phyloP scores from a whole-genome alignment of 306 rosid species.

The Leucaena leucocephala region DNA sequence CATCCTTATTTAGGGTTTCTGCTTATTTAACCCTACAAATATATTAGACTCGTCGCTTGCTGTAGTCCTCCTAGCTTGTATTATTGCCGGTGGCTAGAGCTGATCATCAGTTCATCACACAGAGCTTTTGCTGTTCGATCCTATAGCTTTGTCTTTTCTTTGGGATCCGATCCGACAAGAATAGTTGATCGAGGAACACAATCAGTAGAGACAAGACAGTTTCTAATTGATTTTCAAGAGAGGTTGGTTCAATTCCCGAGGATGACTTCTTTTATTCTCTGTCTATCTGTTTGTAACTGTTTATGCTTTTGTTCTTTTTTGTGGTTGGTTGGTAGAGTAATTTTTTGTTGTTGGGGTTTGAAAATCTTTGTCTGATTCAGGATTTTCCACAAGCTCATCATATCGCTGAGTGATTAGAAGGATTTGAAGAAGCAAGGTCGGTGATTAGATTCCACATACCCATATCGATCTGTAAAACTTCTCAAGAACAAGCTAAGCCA shows the following conservation, averaged over 20 bases:
- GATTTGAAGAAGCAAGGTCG: constrained; percentile 29
- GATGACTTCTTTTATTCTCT: constrained; percentile 5
- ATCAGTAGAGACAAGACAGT: constrained; percentile 25
- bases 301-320: neutral
- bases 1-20: constrained; percentile 46
- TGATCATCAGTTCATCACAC: neutral
- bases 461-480: constrained; percentile 47
- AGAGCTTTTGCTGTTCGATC: neutral
- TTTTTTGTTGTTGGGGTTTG: constrained; percentile 22
- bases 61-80: neutral
- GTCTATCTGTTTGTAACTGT: neutral
- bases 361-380: constrained; percentile 45
- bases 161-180: constrained; percentile 63
- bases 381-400: constrained; percentile 7
- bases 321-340: neutral
- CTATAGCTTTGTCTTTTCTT: constrained; percentile 24
- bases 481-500: neutral
- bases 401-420: neutral
- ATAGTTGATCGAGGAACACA: constrained; percentile 13
- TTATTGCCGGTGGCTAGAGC: neutral
- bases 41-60: neutral
- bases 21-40: constrained; percentile 38
- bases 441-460: constrained; percentile 3
- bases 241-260: constrained; percentile 53
- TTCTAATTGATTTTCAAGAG: neutral